Base-by-base conservation (phyloP, 768 basidiomycete species). In the Exidia glandulosa region DNA sequence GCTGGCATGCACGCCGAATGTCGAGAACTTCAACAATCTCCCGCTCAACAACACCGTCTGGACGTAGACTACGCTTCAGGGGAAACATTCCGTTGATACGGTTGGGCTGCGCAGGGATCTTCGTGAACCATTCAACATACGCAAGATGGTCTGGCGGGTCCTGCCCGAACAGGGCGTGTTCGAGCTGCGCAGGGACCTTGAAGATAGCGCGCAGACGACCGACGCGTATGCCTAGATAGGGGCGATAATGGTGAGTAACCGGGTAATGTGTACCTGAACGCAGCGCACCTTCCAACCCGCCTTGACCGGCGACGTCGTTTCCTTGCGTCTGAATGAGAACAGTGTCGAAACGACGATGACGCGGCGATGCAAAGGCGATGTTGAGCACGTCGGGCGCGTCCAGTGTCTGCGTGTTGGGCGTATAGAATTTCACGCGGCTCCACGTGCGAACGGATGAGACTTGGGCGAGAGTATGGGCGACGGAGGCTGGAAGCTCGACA, bases 321-420 rank as follows among this genome's bases (percentile, higher is more conserved):
- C 62, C 62, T 30, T 62, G 57, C 16, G 25, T 27, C 9, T 68
- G 67, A 32, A 72, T 59, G 3, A 75, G 61, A 1, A 63, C 71
- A 2, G 70, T 76, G 60, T 79, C 75, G 64, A 76, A 77, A 3
- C 71, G 61, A 1, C n/a, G 7, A 23, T 27, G 47, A 27, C 19
- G 62, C 70, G 2, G 67, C 68, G 30, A 70, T 59, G 0, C 23
- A 5, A 1, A 58, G 41, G 0, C 65, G 62, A 3, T 62, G 61
- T 13, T 56, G 61, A 57, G 69, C 63, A 14, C 0, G 23, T 16
- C 30, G 65, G 65, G 23, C 34, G 2, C 73, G 73, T 32, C 69
- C 57, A 3, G 62, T 67, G 63, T 77, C 6, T 56, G 47, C 12
- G 31, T 32, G 41, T 74, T 70, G 0, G 33, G 56, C 25, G 63